Base-by-base conservation (phyloP, 768 basidiomycete genomes). In the Suillus fuscotomentosus region DNA sequence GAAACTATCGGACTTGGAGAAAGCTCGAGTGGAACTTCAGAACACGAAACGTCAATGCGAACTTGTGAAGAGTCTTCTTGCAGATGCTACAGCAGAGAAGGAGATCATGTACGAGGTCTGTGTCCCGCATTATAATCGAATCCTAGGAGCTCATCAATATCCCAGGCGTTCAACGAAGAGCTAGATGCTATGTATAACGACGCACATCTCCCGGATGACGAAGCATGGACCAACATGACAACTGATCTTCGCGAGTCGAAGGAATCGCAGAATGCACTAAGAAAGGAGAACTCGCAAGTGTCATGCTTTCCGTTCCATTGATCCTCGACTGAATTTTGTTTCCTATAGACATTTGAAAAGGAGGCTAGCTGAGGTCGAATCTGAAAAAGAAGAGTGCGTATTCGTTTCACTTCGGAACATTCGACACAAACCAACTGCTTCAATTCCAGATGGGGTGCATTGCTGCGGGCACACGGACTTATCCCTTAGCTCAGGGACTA, bases 21-120 rank as follows among this genome's bases (percentile, higher is more conserved):
- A 81, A 63, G 75, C 83, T 24, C 82, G 83, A 60, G 74, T 83
- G 34, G 92, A 94, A 66, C 80, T 95, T 38, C 85, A 88, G 70
- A 87, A 84, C 67, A 76, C 85, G 20, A 89, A 84, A 67, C 84
- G 91, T 20, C 91, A 93, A 73, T 89, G 87, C 66, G 92, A 92
- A 68, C 78, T 94, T 36, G 85, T 95, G 4, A 92, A 92, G 75
- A 86, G 85, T 68, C 81, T 95, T 36, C 80, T 94, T 15, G 82
- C 84, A 20, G 91, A 96, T 70, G 85, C 87, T 39, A 91, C 89
- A 10, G 83, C 88, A 2, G 95, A 97, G 79, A 92, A 96, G 76
- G 92, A 95, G 70, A 91, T 94, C 73, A 90, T 97, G 85, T 96
- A 95, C 68, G 91, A 95, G 82, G 94, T 95, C 48, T 70, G 83